A percentile compares a stretch with the other conserved stretches of the same genome.
These are phyloP conservation scores for Hypoxylon sp. DNA, from an alignment of 2,329 filamentous ascomycete genomes.

Conservation along the genomic window DNA sequence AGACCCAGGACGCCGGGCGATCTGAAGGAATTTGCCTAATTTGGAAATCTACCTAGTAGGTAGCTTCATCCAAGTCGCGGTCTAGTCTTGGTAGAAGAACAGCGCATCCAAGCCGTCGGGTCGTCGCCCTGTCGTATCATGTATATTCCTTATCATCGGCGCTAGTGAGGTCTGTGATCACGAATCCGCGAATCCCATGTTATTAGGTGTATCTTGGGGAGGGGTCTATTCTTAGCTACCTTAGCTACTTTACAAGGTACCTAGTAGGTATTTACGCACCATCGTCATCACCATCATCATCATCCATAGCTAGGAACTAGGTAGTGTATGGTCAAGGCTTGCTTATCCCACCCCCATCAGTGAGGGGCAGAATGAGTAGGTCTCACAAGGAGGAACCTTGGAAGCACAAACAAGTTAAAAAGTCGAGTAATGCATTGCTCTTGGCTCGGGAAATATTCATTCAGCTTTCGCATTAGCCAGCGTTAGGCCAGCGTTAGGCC, in stretches of 20 bases:
- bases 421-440: conserved; percentile 12
- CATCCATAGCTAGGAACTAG: conserved; percentile 4
- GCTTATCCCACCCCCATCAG: background rate
- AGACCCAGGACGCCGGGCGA: conserved; percentile 24
- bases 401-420: conserved; percentile 17
- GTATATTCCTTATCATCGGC: conserved; percentile 19
- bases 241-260: no score
- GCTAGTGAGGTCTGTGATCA: conserved; percentile 3
- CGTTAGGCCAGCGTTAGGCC: background rate
- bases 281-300: background rate
- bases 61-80: conserved; percentile 13
- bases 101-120: conserved; percentile 39
- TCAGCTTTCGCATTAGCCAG: conserved; percentile 28
- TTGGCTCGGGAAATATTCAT: conserved; percentile 38
- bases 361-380: background rate
- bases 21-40: conserved; percentile 39
- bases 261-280: background rate
- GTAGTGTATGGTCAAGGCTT: no score
- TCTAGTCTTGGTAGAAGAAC: conserved; percentile 19
- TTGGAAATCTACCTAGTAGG: conserved; percentile 6
- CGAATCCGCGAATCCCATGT: conserved; percentile 16
- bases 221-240: conserved; percentile 35
- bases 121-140: conserved; percentile 26
- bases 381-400: conserved; percentile 5
- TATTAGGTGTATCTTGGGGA: background rate